These are phyloP conservation scores for Brasenia schreberi DNA, from an alignment of 164 flowering plant species.

Conservation along the genomic window DNA sequence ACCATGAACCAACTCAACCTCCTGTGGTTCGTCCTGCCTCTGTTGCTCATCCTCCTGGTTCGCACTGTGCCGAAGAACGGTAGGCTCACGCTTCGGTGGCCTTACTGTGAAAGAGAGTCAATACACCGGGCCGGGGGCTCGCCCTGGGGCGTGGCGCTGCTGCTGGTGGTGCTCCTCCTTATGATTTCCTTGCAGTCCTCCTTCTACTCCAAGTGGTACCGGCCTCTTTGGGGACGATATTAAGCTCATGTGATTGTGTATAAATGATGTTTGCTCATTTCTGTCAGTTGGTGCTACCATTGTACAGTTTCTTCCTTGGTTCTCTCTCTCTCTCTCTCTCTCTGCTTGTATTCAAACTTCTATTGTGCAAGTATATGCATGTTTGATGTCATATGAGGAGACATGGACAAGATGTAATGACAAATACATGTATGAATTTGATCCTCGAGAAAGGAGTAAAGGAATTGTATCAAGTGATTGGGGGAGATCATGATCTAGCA, in stretches of 20 bases:
- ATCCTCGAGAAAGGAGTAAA: too few relatives aligned
- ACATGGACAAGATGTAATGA: too few relatives aligned
- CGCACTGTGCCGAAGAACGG: constrained; percentile 10
- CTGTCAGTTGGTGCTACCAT: too few relatives aligned
- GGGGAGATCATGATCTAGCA: too few relatives aligned
- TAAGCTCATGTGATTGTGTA: neutral
- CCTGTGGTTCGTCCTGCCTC: constrained; percentile 28
- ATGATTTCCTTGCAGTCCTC: constrained; percentile 55
- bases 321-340: too few relatives aligned
- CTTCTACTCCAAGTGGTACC: constrained; percentile 44
- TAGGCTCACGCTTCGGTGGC: constrained; percentile 8
- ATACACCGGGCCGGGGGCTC: constrained; percentile 17
- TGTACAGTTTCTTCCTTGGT: too few relatives aligned
- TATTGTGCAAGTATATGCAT: too few relatives aligned
- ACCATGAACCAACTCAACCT: constrained; percentile 22
- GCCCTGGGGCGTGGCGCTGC: constrained; percentile 48
- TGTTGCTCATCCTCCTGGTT: constrained; percentile 25
- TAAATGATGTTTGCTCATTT: too few relatives aligned
- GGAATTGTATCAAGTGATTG: too few relatives aligned
- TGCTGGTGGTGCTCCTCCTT: constrained; percentile 36
- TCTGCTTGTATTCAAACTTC: too few relatives aligned
- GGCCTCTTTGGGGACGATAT: constrained; percentile 15
- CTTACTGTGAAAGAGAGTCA: constrained; percentile 4
- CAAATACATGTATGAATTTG: too few relatives aligned
- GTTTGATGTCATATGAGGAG: too few relatives aligned